Evolutionary conservation across 345 rosid genomes (phyloP), one percentile per base, ranked within the genome.

Genomic region (Viola odorata): DNA sequence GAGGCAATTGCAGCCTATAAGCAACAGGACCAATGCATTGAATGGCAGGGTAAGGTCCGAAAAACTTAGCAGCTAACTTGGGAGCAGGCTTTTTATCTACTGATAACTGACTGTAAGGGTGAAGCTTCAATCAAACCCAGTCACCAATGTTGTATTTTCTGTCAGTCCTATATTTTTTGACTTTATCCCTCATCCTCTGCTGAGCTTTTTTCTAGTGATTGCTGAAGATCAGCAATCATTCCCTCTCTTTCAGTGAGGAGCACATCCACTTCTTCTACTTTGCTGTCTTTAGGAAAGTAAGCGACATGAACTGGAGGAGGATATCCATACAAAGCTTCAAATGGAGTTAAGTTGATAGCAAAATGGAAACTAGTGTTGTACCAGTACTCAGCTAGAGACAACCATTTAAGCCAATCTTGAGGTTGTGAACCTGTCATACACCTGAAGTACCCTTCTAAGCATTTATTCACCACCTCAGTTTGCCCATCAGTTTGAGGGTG

Each of bases 281-380:
- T 1, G 15, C 37, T n/a, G 38, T 0, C 1, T 12, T 1, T 1
- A 0, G 1, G 7, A 8, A 0, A 2, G 36, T 0, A 0, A 14
- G 37, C 4, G 14, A 7, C 0, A 7, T 10, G 2, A 37, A 36
- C 0, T 41, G n/a, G 11, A 9, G 49, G 37, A 17, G 37, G 4
- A 5, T 6, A 14, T 0, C 61, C 50, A 57, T 57, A 55, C 6
- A 55, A 3, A 4, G 44, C 14, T 0, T 37, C 14, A 37, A 11
- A 36, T 3, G 44, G 41, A 8, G n/a, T 36, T 42, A 55, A 36
- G 12, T 36, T 37, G 8, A 55, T 0, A 4, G 42, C n/a, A 1
- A 4, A 36, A 5, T 55, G 44, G 5, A 7, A 55, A 5, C 42
- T 55, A 1, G 58, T 36, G 7, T 55, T 58, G n/a, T 58, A 58